Base-by-base conservation (phyloP, 768 basidiomycete genomes). In the Fibroporia radiculosa region DNA sequence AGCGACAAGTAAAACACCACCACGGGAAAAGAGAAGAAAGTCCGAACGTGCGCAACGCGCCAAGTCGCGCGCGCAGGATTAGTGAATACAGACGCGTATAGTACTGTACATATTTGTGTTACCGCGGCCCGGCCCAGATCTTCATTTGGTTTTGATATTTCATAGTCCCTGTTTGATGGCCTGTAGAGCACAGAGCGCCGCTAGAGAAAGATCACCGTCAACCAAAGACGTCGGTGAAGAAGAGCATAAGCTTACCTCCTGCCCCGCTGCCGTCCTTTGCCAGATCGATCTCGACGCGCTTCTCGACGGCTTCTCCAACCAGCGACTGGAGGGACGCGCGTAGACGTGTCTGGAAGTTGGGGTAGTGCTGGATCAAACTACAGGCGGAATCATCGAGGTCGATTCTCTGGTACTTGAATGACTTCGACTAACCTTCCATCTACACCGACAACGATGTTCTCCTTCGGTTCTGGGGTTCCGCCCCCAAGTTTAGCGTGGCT, bases 221-320 rank as follows among this genome's bases (percentile, higher is more conserved):
- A 13, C 23, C 16, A 35, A 31, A 25, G 45, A 42, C 25, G 19
- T 26, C 22, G 6, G 25, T 4, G 25, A 1, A 11, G 25, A n/a
- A 39, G 32, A 14, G 14, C n/a, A 28, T 39, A 27, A 18, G 63
- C 85, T 67, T 63, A 96, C 93, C 95, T 59, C 96, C 96, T 32
- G 93, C 92, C 28, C 95, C 96, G 57, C 90, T 93, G 11, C 96
- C 96, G 55, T 99, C 96, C 64, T 96, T 98, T 3, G 96, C 96
- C 60, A 98, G 61, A 28, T 91, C 95, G 55, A 98, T 87, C 39
- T 83, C 74, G 1, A 96, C 80, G 24, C 79, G 70, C 56, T 78
- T 71, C 68, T 93, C 91, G 6, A 87, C 80, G 25, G 87, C 80
- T 31, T 77, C 69, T 2, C 95, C 95, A 2, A 98, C 78, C 18